Evolutionary conservation across 208 protist species (phyloP), one percentile per base, ranked within the genome.

Genomic region (Trypanosoma brucei): DNA sequence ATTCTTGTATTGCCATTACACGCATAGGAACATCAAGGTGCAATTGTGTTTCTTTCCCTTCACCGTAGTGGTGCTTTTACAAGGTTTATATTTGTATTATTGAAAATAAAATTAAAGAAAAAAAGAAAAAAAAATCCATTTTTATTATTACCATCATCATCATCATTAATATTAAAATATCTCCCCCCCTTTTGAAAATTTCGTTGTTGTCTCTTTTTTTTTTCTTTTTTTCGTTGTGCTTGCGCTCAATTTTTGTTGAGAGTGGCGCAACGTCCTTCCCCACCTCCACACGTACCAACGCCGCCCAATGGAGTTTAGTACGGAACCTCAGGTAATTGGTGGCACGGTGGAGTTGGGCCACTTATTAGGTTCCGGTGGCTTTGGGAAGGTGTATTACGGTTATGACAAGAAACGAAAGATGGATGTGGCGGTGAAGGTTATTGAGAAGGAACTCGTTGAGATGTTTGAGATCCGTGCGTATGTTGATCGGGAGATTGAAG

Each of bases 401-500:
- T 88, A 86, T 50, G 89, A 94, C 65, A 79, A 70, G 35, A 87
- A 90, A 61, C 73, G 79, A 40, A 76, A 88, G 55, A 68, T 75
- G 30, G 81, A 96, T 51, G 86, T 94, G 7, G 93, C 93, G 9
- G 93, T 96, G 30, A 97, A 97, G 72, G 84, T 92, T 55, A 94
- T 97, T 59, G 84, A 93, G 59, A 95, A 93, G 65, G 72, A 59
- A 53, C 56, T 94, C 34, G 83, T 96, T 35, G 57, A 70, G 14
- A 74, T 77, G 22, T 74, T 83, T 44, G 82, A 84, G 63, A 82
- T 91, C 39, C 67, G 83, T 42, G 70, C 74, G 1, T 90, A 96
- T 57, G 81, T 95, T 45, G 76, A 93, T 72, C 73, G 96, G 9
- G 96, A 99, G 70, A 98, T 99, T 65, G 97, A 97, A 11, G 80